Evolutionary conservation across 179 eudicot species (phyloP), one percentile per base, ranked within the genome.

Genomic region (Silene coronaria): DNA sequence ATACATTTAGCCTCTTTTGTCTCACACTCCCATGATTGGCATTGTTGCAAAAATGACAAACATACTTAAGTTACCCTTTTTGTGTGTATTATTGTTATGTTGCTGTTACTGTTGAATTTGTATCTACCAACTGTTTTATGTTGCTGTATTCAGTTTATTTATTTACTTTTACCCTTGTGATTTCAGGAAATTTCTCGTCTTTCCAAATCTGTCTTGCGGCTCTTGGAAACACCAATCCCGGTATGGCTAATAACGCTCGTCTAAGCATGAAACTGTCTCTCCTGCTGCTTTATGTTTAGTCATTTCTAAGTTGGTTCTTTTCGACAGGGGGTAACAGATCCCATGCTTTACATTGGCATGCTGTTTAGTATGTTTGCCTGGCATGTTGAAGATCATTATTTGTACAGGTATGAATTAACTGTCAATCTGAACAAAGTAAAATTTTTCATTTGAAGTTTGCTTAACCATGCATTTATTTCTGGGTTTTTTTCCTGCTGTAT

Each of bases 371-470:
- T 91, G 97, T 96, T 96, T 83, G 99, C 99, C 70, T 96, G 99
- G 99, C 99, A 96, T 79, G 99, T 96, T 77, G 99, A 96, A 83
- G 99, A 96, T 84, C 99, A 96, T 81, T 93, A 93, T 84, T 80
- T 96, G 78, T 93, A 91, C 77, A 95, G 99, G 99, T 95, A 84
- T 42, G 58, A 38, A 26, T 28, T 17, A 51, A 60, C 70, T 19
- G 42, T 65, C 11, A 65, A 13, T 72, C 32, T 78, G 62, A 51
- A 55, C 59, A 55, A 55, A 55, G 59, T 55, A 46, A 75, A 28
- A 3, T 68, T 48, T 12, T n/a, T 12, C 51, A 23, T 12, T 1
- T 0, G 42, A 42, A 14, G 1, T 21, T 72, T 61, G 53, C 55
- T 46, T 19, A 28, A 21, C 45, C 30, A 59, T 42, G 55, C 73